These are phyloP conservation scores for Phytophthora constricta DNA, from an alignment of 352 stramenopile genomes.

Conservation along the genomic window DNA sequence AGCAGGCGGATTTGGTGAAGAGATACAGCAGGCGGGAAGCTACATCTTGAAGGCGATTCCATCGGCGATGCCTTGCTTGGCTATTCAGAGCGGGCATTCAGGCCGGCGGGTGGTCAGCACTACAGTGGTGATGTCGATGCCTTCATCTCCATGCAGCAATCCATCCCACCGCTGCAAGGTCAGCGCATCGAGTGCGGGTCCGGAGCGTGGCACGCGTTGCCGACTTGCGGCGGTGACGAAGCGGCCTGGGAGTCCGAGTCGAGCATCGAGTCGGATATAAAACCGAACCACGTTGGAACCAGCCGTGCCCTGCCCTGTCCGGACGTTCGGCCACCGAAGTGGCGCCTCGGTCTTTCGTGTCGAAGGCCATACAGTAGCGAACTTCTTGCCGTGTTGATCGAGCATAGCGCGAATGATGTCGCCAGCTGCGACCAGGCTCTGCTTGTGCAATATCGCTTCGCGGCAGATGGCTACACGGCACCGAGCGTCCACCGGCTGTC, in stretches of 20 bases:
- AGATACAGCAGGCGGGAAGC: not conserved
- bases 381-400: too few species aligned
- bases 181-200: too few species aligned
- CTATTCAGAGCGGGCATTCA: not conserved
- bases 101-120: not conserved
- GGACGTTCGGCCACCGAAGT: not conserved
- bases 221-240: not conserved
- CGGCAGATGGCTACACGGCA: not conserved
- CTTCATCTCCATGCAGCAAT: conserved; percentile 2
- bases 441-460: too few species aligned
- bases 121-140: too few species aligned
- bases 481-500: not conserved
- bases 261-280: not conserved
- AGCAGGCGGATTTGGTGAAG: conserved; percentile 7
- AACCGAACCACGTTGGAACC: not conserved
- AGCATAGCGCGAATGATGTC: not conserved
- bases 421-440: not conserved
- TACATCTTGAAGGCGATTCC: not conserved
- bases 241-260: not conserved
- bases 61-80: not conserved
- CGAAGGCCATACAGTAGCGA: not conserved
- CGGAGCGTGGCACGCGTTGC: not conserved
- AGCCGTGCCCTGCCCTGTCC: not conserved
- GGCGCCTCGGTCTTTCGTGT: not conserved
- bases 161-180: not conserved